These are phyloP conservation scores for Xylaria scruposa DNA, from an alignment of 495 filamentous ascomycete genomes.

Conservation along the genomic window DNA sequence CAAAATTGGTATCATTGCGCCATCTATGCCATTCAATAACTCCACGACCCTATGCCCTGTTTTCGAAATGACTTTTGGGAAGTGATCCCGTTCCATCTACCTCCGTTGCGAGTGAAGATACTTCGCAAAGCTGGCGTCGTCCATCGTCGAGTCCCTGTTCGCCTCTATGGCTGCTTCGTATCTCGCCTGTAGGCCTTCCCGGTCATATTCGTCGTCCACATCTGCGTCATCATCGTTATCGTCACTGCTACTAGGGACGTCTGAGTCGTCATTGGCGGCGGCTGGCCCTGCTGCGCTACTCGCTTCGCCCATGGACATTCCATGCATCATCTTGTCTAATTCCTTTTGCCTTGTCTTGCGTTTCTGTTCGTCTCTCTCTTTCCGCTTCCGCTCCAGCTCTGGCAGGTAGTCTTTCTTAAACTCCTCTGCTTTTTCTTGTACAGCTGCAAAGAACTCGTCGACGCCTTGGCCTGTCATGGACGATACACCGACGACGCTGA, in stretches of 20 bases:
- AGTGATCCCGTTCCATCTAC: neutral
- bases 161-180: conserved; percentile 65
- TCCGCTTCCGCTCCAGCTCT: conserved; percentile 80
- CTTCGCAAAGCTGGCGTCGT: conserved; percentile 66
- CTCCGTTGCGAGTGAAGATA: conserved; percentile 54
- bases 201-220: conserved; percentile 53
- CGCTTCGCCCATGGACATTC: conserved; percentile 72
- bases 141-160: conserved; percentile 51
- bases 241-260: conserved; percentile 52
- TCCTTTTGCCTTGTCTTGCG: conserved; percentile 74
- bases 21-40: conserved; percentile 28
- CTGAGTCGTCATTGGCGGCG: conserved; percentile 61
- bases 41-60: conserved; percentile 14
- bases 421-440: conserved; percentile 83
- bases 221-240: conserved; percentile 57
- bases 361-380: conserved; percentile 77
- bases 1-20: conserved; percentile 53
- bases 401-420: conserved; percentile 92
- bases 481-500: conserved; percentile 90
- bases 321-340: conserved; percentile 90
- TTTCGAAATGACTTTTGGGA: neutral
- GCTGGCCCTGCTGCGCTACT: conserved; percentile 39
- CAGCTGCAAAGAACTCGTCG: conserved; percentile 90
- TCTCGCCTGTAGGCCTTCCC: conserved; percentile 66
- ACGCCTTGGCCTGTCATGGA: conserved; percentile 92